Conservation (phyloP, 225 moss, liverwort and hornwort species). For the Physcomitrellopsis africana region DNA sequence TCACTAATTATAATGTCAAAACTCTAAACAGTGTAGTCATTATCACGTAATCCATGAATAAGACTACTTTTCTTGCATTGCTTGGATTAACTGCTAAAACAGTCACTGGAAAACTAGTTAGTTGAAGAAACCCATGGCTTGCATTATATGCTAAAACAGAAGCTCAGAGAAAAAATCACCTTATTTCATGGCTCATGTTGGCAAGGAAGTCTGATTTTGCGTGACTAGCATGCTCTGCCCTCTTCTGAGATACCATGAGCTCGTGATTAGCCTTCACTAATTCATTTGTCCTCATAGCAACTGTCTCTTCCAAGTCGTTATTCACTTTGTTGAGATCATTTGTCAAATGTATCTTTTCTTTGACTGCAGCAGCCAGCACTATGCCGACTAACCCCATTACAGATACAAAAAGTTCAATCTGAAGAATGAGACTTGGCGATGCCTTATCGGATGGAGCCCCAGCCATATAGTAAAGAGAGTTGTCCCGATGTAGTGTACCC, state of each 20-base stretch:
- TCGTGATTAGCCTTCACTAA: conserved; percentile 71
- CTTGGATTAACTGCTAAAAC: too few relatives aligned
- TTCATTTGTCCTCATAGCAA: conserved; percentile 66
- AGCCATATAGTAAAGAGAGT: conserved; percentile 38
- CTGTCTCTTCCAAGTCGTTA: conserved; percentile 60
- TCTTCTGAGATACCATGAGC: conserved; percentile 65
- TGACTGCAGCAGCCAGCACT: conserved; percentile 67
- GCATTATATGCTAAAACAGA: too few relatives aligned
- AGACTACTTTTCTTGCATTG: too few relatives aligned
- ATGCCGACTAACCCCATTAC: conserved; percentile 66
- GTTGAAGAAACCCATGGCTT: too few relatives aligned
- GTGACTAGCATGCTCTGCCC: conserved; percentile 76
- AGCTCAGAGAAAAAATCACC: conserved; percentile 43
- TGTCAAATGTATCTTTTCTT: conserved; percentile 62
- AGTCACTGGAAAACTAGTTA: too few relatives aligned
- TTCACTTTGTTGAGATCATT: conserved; percentile 62
- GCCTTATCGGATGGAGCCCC: conserved; percentile 39
- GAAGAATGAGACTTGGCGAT: conserved; percentile 64
- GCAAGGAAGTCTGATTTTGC: conserved; percentile 88
- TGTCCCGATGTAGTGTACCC: conserved; percentile 42
- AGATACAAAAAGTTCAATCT: conserved; percentile 69
- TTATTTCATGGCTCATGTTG: conserved; percentile 91
- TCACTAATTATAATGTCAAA: too few relatives aligned
- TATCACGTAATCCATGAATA: too few relatives aligned
- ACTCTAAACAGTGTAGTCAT: too few relatives aligned